Percentiles rank a stretch among this genome's conserved stretches.
phyloP scores from a whole-genome alignment of 2,329 filamentous ascomycete genomes.

The Zasmidium cellare region DNA sequence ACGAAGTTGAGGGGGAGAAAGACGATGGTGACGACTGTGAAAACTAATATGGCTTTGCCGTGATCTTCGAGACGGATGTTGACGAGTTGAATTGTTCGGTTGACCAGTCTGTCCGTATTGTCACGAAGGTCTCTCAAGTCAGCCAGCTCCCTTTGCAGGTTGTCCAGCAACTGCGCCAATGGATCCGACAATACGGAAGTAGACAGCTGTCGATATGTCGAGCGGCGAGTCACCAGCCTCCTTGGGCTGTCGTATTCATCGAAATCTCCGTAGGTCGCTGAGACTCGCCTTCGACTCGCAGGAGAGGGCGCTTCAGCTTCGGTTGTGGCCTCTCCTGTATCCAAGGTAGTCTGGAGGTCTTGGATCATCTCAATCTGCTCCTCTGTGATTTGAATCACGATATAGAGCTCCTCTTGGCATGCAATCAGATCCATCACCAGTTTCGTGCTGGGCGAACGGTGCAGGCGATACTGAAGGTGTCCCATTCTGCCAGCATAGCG shows the following conservation, averaged over 20 bases:
- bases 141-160: constrained; percentile 41
- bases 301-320: constrained; percentile 5
- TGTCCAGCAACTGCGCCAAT: constrained; percentile 40
- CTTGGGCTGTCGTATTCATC: constrained; percentile 8
- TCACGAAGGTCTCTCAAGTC: constrained; percentile 44
- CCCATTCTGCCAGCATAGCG: constrained; percentile 44
- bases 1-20: constrained; percentile 48
- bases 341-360: constrained; percentile 28
- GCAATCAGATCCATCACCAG: constrained; percentile 47
- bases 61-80: constrained; percentile 49
- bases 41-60: constrained; percentile 46
- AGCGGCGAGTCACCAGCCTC: constrained; percentile 26
- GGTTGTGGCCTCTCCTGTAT: not conserved
- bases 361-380: constrained; percentile 42
- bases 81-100: constrained; percentile 45
- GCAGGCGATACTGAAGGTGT: constrained; percentile 45
- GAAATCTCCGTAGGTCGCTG: constrained; percentile 1
- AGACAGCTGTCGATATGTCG: constrained; percentile 41
- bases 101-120: constrained; percentile 45
- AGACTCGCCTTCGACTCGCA: not conserved
- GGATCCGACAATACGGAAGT: constrained; percentile 40
- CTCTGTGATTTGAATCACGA: constrained; percentile 46
- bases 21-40: constrained; percentile 46
- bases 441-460: constrained; percentile 43
- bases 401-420: constrained; percentile 46